These are phyloP conservation scores for Beta macrorhiza DNA, from an alignment of 179 eudicot species.

Conservation along the genomic window DNA sequence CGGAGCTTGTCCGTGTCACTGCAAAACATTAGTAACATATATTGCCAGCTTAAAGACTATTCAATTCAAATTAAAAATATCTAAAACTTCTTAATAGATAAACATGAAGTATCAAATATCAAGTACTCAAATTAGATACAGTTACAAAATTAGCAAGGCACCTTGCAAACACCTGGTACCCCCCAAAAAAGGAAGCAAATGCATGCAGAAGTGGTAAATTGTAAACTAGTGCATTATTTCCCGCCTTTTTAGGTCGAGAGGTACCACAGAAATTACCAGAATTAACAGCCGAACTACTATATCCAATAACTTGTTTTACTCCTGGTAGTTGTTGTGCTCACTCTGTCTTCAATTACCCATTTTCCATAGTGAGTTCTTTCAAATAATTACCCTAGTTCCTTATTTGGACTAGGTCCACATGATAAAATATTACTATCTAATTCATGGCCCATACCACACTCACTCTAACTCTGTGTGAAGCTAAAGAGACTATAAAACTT, in stretches of 20 bases:
- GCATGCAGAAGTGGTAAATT: background rate
- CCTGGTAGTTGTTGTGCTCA: too few relatives aligned
- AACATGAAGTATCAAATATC: background rate
- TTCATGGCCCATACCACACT: too few relatives aligned
- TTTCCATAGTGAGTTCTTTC: too few relatives aligned
- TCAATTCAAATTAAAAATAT: background rate
- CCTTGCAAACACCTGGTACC: background rate
- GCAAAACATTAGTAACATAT: slow-evolving; percentile 16
- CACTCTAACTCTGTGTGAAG: too few relatives aligned
- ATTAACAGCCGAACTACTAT: background rate
- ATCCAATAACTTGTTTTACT: too few relatives aligned
- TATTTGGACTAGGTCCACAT: too few relatives aligned
- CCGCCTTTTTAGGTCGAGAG: background rate
- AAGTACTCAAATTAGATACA: background rate
- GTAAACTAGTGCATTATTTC: background rate
- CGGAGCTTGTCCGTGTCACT: slow-evolving; percentile 45
- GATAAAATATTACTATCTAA: too few relatives aligned
- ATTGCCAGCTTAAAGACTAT: background rate
- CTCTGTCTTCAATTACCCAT: too few relatives aligned
- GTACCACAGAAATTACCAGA: background rate
- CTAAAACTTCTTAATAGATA: background rate
- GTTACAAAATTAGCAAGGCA: background rate
- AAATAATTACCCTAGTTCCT: too few relatives aligned
- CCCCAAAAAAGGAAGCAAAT: too few relatives aligned
- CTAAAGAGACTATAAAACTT: too few relatives aligned